Evolutionary conservation across 345 rosid genomes (phyloP).

Genomic region (Eutrema heterophyllum): DNA sequence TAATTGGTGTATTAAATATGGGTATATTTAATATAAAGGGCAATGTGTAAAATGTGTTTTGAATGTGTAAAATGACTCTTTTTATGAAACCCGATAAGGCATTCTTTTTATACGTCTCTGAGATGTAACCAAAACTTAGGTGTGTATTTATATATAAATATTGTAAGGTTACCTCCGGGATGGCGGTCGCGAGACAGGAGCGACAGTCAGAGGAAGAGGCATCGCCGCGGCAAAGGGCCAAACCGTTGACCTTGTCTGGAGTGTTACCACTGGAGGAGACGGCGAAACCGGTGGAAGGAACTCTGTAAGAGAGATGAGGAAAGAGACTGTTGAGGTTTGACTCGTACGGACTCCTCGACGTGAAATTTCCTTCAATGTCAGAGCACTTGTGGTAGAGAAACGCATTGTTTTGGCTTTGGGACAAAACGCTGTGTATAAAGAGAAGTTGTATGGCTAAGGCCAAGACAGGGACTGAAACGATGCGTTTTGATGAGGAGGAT

Average conservation of each 20-base stretch:
- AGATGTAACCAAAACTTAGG: not conserved
- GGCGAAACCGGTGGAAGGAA: slow-evolving; percentile 49
- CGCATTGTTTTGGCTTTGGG: slow-evolving; percentile 29
- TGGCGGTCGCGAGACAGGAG: slow-evolving; percentile 41
- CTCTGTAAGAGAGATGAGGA: slow-evolving; percentile 32
- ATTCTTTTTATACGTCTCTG: not conserved
- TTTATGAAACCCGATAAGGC: too few species aligned
- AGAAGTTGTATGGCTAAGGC: slow-evolving; percentile 22
- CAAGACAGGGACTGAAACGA: slow-evolving; percentile 6
- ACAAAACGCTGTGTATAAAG: not conserved
- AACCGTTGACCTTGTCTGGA: slow-evolving; percentile 43
- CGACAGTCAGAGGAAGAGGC: slow-evolving; percentile 43
- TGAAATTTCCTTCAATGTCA: slow-evolving; percentile 38
- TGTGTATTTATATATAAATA: not conserved
- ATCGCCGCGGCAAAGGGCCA: slow-evolving; percentile 62
- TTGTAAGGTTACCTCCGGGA: slow-evolving; percentile 31
- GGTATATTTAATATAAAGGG: too few species aligned
- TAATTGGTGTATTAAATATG: too few species aligned
- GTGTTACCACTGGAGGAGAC: slow-evolving; percentile 31
- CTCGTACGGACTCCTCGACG: slow-evolving; percentile 33
- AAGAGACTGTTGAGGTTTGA: slow-evolving; percentile 41
- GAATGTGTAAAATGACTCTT: too few species aligned
- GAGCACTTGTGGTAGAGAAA: slow-evolving; percentile 46
- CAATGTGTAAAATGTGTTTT: too few species aligned
- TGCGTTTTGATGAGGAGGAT: not conserved